Base-by-base conservation (phyloP, 2,329 filamentous ascomycete genomes). In the Thelonectria blattea region DNA sequence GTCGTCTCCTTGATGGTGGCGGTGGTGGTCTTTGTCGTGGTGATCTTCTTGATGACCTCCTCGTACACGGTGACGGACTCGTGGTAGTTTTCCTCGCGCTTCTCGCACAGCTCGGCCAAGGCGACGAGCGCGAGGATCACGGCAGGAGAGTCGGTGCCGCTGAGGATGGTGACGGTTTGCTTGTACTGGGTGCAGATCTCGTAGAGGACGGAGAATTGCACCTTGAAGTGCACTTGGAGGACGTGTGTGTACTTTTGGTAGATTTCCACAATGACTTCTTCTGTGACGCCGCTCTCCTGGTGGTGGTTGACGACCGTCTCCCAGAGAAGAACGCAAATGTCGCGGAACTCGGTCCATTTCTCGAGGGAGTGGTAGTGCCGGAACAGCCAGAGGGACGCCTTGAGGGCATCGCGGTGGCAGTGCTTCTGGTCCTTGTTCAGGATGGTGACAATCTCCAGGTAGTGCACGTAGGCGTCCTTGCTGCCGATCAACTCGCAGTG, bases 131-230 rank as follows among this genome's bases (percentile, higher is more conserved):
- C 75, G 37, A 69, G 62, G 47, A 75, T 65, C 18, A 73, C 68
- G 22, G 72, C 67, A 15, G 66, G 66, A 3, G 67, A 67, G 8
- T 69, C 60, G 22, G 58, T 55, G 24, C 78, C 73, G 64, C 75
- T 75, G 34, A 78, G 68, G 30, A 73, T 76, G 32, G 74, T 75
- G 9, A 80, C 79, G 0, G 78, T 77, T 59, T 80, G 78, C 58
- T 80, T 79, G 65, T 83, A 83, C 68, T 83, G 77, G 5, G 78
- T 74, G 0, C 80, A 76, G 20, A 84, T 72, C 66, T 81, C 74
- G 64, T 83, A 80, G 15, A 70, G 60, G 3, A 68, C 71, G 1
- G 74, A 73, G 61, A 80, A 77, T 52, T 80, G 77, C 3, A 75
- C 78, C 61, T 77, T 78, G 57, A 74, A 73, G 20, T 79, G 76